Base-by-base conservation (phyloP, 257 asterid species). In the Knoxia roxburghii region DNA sequence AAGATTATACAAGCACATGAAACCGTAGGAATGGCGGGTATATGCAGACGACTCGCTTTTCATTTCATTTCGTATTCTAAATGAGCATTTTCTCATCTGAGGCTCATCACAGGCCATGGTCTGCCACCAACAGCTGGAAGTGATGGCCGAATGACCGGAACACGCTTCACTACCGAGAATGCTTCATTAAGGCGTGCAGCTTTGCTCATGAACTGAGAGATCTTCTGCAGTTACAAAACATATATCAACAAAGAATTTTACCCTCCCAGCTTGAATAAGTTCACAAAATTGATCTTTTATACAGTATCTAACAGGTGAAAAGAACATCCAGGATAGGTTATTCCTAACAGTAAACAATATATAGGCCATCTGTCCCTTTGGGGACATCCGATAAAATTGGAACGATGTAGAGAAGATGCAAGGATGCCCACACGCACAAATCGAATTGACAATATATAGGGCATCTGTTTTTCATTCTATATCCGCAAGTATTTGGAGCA, bases 121-220 rank as follows among this genome's bases (percentile, higher is more conserved):
- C 83, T 57, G 63, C 74, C 74, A 60, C 96, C 93, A 48, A 78
- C 78, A 1, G 85, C 85, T 40, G 93, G 96, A 75, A 85, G 73
- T 33, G 91, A 74, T 17, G 97, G 91, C 49, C 96, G 89, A 61
- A 90, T 82, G 70, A 86, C 85, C 0, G 97, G 97, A 37, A 85
- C 95, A 32, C 91, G 84, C 84, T 87, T 94, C 84, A 90, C 97
- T 32, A 85, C 82, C 2, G 96, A 86, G 85, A 94, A 90, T 39
- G 96, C 95, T 82, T 94, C 96, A 23, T 90, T 90, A 59, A 90
- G 84, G 74, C 96, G 96, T 72, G 92, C 95, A 62, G 96, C 96
- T 30, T 88, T 86, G 85, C 86, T 83, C 89, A 87, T 88, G 77
- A 86, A 91, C 89, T 88, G 96, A 73, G 96, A 86, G 56, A 80